Evolutionary conservation across 2,329 filamentous ascomycete genomes (phyloP), one percentile per base, ranked within the genome.

Genomic region (Teratosphaeria pseudoeucalypti): DNA sequence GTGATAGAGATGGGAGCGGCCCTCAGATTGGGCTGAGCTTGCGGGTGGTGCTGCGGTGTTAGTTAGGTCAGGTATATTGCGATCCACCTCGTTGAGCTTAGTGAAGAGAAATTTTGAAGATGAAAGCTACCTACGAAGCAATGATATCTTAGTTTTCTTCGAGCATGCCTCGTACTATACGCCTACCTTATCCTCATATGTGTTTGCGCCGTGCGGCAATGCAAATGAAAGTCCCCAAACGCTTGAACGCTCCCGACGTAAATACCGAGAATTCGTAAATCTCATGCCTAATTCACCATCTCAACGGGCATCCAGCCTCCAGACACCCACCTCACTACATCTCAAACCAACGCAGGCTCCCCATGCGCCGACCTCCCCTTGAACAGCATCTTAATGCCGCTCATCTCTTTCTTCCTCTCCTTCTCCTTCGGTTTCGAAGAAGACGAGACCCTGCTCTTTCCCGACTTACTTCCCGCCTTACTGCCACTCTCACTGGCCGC

Each of bases 401-500:
- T 73, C 1, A 73, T 75, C 63, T 78, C 75, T 66, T 77, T 78
- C 63, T 78, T 74, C 66, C 77, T 78, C 62, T 73, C 53, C 58
- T 58, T 61, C 57, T 57, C 60, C 60, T 57, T 57, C 49, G 54
- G 37, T 39, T 52, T 57, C 34, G 34, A 9, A 11, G 26, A 19
- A 29, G 23, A 47, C 56, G 23, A 39, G 6, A 29, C 23, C 16
- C 43, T 49, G 12, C 34, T 43, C 67, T 78, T 79, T 62, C 74
- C 73, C 9, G 60, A 58, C 39, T 66, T 65, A 14, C 34, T 63
- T 6, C 58, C 56, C 53, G 55, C 63, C 54, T 58, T 69, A 37
- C 58, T 66, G 27, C 53, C 56, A 14, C 47, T 55, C 27, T 62
- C 64, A 61, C 66, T 66, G 5, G 29, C 29, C 29, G 29, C 29